phyloP scores from a whole-genome alignment of 2,329 filamentous ascomycete genomes.

The Cyphellophora europaea region DNA sequence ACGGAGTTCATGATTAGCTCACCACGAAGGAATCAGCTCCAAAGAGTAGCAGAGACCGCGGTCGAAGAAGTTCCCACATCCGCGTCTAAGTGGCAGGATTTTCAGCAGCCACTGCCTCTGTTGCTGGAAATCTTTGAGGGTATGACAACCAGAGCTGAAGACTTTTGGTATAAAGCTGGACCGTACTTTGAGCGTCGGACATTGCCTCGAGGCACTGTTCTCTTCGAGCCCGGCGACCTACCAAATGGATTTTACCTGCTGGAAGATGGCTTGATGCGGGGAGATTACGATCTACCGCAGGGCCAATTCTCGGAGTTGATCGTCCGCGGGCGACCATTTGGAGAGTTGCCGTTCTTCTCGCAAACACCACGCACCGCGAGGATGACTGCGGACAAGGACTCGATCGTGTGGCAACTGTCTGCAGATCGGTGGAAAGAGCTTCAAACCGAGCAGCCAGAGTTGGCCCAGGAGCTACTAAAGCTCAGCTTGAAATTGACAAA shows the following conservation, averaged over 20 bases:
- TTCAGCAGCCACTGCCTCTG: constrained; percentile 81
- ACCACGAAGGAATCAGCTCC: constrained; percentile 68
- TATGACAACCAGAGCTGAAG: constrained; percentile 74
- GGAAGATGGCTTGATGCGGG: constrained; percentile 78
- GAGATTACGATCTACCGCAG: constrained; percentile 85
- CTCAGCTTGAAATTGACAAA: constrained; percentile 89
- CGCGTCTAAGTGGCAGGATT: constrained; percentile 66
- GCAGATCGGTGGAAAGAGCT: constrained; percentile 61
- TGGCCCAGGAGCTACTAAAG: constrained; percentile 74
- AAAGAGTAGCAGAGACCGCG: constrained; percentile 66
- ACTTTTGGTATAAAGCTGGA: constrained; percentile 83
- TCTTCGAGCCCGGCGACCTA: constrained; percentile 69
- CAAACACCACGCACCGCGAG: constrained; percentile 82
- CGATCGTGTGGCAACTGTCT: constrained; percentile 74
- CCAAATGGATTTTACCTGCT: constrained; percentile 84
- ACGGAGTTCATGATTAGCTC: constrained; percentile 58
- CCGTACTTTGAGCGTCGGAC: constrained; percentile 65
- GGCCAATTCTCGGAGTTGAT: constrained; percentile 85
- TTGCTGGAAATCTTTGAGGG: constrained; percentile 94
- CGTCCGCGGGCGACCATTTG: constrained; percentile 86
- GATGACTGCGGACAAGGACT: constrained; percentile 71
- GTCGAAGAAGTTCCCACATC: constrained; percentile 55
- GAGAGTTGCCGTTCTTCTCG: constrained; percentile 92
- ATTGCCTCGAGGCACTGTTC: constrained; percentile 57
- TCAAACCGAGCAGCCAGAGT: constrained; percentile 62